Evolutionary conservation across 495 filamentous ascomycete genomes (phyloP), one percentile per base, ranked within the genome.

Genomic region (Aspergillus wentii): DNA sequence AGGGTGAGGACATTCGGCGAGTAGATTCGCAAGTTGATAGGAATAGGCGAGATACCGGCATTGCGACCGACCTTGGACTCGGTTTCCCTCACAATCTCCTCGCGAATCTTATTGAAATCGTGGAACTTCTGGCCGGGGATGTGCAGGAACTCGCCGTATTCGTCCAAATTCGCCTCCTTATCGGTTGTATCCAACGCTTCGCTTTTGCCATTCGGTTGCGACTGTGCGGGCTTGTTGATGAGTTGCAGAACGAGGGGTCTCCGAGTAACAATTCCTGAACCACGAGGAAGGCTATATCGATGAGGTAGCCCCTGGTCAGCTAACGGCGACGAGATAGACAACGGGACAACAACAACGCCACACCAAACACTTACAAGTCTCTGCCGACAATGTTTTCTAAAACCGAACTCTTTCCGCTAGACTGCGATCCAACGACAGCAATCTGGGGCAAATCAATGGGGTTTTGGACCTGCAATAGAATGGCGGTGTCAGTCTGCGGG

Each of bases 381-480:
- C 94, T 77, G 25, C 94, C 94, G 27, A 99, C 94, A 51, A 99
- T 99, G 56, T 99, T 99, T 68, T 99, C 94, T 54, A 99, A 65
- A 51, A 99, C 94, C n/a, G 92, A 97, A 73, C 90, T 96, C 81
- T 99, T 99, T 59, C 94, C 94, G 62, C 89, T 95, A 9, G 94
- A 97, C 72, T 99, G 94, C 59, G 91, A 96, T 50, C 94, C 94
- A 32, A 99, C 94, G 40, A 99, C 94, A 43, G 84, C 92, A 66
- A 99, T 99, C 73, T 99, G 94, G 17, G 94, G 94, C 42, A 99
- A 67, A 74, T 99, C 94, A 72, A 99, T 99, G 30, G 94, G 94
- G 66, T 99, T 99, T 75, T 95, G 84, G 32, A 87, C 83, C 83
- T 87, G 48, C 32, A 52, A 33, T 26, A 46, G 43, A 52, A 33